Evolutionary conservation across 139 green algal species (phyloP), one percentile per base, ranked within the genome.

Genomic region (Picochlorum sp.): DNA sequence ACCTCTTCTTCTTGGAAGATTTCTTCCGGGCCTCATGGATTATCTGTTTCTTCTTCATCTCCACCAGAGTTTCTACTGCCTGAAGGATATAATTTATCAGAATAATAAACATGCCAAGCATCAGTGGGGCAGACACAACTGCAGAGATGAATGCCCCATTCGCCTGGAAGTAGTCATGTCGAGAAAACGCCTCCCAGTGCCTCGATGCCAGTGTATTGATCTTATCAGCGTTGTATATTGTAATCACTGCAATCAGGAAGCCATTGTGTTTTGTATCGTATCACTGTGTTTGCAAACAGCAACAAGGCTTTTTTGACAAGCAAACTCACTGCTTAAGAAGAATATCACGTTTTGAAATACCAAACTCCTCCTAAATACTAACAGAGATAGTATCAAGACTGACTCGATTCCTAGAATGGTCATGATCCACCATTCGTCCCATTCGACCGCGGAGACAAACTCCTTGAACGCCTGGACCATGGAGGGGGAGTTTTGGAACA

Each of bases 121-220:
- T 28, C 5, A 83, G 63, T 0, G 75, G 75, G 0, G 55, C 72
- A 2, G 72, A 81, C 3, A 83, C 50, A 5, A 83, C 8, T 9
- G 72, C 68, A 5, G 72, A 73, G 1, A 58, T 59, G 33, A 83
- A 83, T 30, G 77, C 61, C 37, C 75, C 72, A n/a, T 76, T 51
- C 2, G 43, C 22, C 29, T 82, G 63, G 60, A 83, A 83, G 54
- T 83, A 83, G 24, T 69, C 56, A n/a, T 83, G 75, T 29, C 36
- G 45, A 14, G 75, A 39, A 59, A 83, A 83, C 3, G 12, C 29
- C 32, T 57, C 36, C 75, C 75, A 83, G 26, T 78, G 64, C 9
- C 41, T 20, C 2, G 28, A 50, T 10, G 63, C 59, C 22, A 67
- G 7, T 2, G 35, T 33, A 54, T 83, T 83, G 4, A 83, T n/a